These are phyloP conservation scores for Coniochaeta sp. DNA, from an alignment of 2,329 filamentous ascomycete species.

Conservation along the genomic window DNA sequence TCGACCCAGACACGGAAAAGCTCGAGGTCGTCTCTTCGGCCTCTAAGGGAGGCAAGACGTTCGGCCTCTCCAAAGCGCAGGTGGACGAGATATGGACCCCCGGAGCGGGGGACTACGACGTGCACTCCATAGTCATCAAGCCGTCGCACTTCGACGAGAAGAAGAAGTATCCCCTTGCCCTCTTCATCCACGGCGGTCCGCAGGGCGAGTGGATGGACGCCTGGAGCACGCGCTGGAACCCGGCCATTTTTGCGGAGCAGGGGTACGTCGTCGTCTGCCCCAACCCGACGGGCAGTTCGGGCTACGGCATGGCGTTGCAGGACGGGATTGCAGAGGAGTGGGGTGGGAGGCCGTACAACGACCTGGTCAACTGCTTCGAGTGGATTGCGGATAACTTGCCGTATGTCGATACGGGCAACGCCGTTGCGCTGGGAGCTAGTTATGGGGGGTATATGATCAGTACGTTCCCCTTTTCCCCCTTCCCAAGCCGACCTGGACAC, in stretches of 20 bases:
- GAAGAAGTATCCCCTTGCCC: conserved; percentile 72
- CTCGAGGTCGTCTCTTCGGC: conserved; percentile 51
- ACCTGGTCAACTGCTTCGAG: conserved; percentile 73
- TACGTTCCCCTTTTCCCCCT: conserved; percentile 23
- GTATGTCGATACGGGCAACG: conserved; percentile 61
- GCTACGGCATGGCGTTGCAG: conserved; percentile 71
- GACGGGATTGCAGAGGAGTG: conserved; percentile 74
- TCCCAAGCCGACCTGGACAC: not conserved
- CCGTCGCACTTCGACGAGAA: conserved; percentile 59
- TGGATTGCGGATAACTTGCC: conserved; percentile 59
- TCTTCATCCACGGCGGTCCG: conserved; percentile 78
- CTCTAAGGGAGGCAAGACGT: conserved; percentile 57
- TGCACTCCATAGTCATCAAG: conserved; percentile 65
- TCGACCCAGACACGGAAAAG: conserved; percentile 37
- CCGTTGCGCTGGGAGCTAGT: conserved; percentile 68
- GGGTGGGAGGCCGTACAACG: conserved; percentile 79
- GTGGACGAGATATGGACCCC: conserved; percentile 63
- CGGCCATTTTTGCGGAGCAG: conserved; percentile 78
- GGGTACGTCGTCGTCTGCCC: conserved; percentile 77
- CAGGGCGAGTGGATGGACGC: conserved; percentile 69
- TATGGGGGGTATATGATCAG: conserved; percentile 74
- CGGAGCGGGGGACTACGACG: conserved; percentile 55
- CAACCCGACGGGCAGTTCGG: conserved; percentile 77
- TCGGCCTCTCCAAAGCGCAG: conserved; percentile 58
- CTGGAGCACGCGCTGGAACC: conserved; percentile 83